phyloP scores from a whole-genome alignment of 208 protist genomes.

The Naegleria gruberi region DNA sequence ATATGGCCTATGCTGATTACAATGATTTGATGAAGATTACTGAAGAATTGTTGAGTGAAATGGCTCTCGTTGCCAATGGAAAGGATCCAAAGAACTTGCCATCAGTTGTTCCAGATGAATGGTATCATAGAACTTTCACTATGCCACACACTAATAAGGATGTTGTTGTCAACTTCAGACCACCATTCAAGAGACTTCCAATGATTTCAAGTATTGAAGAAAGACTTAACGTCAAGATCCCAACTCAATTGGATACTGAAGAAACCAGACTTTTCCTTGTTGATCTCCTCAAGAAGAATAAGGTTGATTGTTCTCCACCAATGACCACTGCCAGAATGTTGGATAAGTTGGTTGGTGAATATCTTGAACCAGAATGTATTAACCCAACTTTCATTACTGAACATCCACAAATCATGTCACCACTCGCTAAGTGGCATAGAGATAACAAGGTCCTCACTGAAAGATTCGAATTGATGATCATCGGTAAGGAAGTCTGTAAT shows the following conservation, averaged over 20 bases:
- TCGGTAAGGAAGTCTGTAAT: conserved; percentile 93
- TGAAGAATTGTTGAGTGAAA: conserved; percentile 84
- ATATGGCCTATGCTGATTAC: conserved; percentile 99
- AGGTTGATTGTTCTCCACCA: conserved; percentile 82
- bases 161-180: conserved; percentile 95
- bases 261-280: conserved; percentile 71
- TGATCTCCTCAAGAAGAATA: conserved; percentile 73
- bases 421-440: conserved; percentile 98
- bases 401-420: conserved; percentile 98
- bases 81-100: conserved; percentile 73
- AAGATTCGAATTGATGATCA: conserved; percentile 99
- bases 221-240: conserved; percentile 68
- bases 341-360: conserved; percentile 94
- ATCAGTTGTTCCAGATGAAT: neutral
- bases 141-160: conserved; percentile 43
- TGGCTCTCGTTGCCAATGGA: conserved; percentile 89
- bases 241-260: conserved; percentile 57
- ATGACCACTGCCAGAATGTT: conserved; percentile 90
- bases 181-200: conserved; percentile 90
- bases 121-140: neutral
- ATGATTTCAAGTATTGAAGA: conserved; percentile 92
- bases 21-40: conserved; percentile 97
- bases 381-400: conserved; percentile 99
- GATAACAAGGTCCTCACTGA: conserved; percentile 85
- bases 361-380: conserved; percentile 87